Percentiles rank a stretch among this genome's conserved stretches.
These are phyloP conservation scores for Astrocystis sublimbata DNA, from an alignment of 495 filamentous ascomycete genomes.

Conservation along the genomic window DNA sequence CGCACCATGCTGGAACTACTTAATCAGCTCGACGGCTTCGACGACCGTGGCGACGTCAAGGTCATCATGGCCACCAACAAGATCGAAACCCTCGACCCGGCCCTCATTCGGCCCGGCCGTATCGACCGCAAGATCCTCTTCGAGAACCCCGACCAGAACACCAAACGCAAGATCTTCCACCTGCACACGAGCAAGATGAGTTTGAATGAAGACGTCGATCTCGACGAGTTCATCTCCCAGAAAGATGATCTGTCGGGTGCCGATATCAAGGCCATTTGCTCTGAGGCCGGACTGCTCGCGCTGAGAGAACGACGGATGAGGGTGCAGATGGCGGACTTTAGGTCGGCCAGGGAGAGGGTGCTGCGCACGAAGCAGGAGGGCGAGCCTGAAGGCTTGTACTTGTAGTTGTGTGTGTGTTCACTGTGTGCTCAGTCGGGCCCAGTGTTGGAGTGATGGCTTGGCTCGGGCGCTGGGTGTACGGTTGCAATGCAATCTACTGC, in stretches of 20 bases:
- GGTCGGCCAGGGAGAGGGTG: slow-evolving; percentile 87
- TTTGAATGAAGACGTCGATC: slow-evolving; percentile 88
- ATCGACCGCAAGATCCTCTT: slow-evolving; percentile 99
- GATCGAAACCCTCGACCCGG: slow-evolving; percentile 96
- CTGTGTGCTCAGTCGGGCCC: too few relatives aligned
- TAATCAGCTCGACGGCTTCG: slow-evolving; percentile 98
- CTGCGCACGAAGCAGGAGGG: slow-evolving; percentile 99
- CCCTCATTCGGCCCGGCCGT: slow-evolving; percentile 93
- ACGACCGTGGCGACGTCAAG: slow-evolving; percentile 98
- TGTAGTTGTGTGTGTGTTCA: too few relatives aligned
- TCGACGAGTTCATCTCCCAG: slow-evolving; percentile 97
- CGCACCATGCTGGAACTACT: slow-evolving; percentile 98
- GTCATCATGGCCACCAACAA: slow-evolving; percentile 99
- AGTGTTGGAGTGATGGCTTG: too few relatives aligned
- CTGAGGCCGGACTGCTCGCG: slow-evolving; percentile 93
- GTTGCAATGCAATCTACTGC: too few relatives aligned
- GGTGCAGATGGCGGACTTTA: slow-evolving; percentile 98
- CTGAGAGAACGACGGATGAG: slow-evolving; percentile 95
- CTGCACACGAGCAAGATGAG: slow-evolving; percentile 99
- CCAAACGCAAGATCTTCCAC: slow-evolving; percentile 99
- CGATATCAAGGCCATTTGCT: slow-evolving; percentile 99
- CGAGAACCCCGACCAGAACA: slow-evolving; percentile 98
- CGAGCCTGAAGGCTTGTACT: slow-evolving; percentile 96
- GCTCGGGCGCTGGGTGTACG: not conserved
- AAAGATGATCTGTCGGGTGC: slow-evolving; percentile 98